Conservation (phyloP, 2,329 filamentous ascomycete species). For the Periconia sp. region DNA sequence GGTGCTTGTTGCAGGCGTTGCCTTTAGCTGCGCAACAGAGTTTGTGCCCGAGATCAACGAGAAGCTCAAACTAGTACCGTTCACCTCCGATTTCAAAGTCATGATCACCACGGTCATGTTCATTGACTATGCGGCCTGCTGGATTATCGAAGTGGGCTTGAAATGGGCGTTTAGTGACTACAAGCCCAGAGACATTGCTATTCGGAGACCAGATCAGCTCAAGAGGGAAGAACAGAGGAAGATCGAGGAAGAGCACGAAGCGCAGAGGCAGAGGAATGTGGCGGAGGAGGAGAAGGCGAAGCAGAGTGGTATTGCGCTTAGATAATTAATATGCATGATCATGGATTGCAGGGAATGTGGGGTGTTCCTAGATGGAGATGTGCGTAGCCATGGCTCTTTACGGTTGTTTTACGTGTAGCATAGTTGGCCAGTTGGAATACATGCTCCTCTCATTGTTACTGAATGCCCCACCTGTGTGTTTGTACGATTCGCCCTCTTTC, state of each 20-base stretch:
- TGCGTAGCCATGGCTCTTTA: no score
- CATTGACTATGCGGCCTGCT: conserved; percentile 86
- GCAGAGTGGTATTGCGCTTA: no score
- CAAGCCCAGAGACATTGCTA: conserved; percentile 90
- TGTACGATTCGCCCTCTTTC: no score
- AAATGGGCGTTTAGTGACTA: conserved; percentile 91
- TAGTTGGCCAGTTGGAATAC: no score
- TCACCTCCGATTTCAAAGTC: conserved; percentile 84
- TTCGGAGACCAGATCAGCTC: conserved; percentile 84
- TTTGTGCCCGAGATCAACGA: conserved; percentile 95
- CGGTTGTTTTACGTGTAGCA: no score
- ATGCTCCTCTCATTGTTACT: no score
- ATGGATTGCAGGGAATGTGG: no score
- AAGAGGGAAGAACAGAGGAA: conserved; percentile 75
- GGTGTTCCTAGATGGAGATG: no score
- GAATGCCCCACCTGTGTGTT: no score
- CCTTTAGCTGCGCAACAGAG: conserved; percentile 93
- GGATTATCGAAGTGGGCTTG: conserved; percentile 81
- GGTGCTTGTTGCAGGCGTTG: conserved; percentile 84
- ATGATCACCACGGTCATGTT: conserved; percentile 87
- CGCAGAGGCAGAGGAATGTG: conserved; percentile 41
- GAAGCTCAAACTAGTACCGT: conserved; percentile 89
- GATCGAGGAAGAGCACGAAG: conserved; percentile 57
- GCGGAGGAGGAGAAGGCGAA: conserved; percentile 38
- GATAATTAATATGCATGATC: no score